Evolutionary conservation across 441 rosid genomes (phyloP).

Genomic region (Melastoma candidum): DNA sequence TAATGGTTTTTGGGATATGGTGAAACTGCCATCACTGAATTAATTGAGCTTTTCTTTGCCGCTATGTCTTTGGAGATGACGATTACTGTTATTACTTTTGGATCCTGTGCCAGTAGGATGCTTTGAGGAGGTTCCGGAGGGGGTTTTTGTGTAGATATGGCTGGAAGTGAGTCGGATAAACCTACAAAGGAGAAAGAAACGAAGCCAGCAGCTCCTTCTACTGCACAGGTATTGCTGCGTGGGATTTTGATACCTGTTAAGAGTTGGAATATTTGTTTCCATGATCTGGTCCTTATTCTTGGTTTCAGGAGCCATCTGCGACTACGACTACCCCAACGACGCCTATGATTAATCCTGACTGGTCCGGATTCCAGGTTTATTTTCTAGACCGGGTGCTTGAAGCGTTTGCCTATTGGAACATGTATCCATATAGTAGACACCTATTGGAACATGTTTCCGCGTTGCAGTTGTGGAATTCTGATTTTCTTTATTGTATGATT

Average conservation of each 20-base stretch:
- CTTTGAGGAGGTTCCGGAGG: constrained; percentile 25
- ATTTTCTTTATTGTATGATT: constrained; percentile 12
- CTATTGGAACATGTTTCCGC: constrained; percentile 2
- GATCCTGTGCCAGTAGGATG: constrained; percentile 35
- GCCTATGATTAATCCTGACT: constrained; percentile 51
- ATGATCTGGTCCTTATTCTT: constrained; percentile 3
- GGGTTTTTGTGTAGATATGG: constrained; percentile 40
- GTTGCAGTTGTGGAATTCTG: constrained; percentile 10
- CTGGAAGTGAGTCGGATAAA: constrained; percentile 62
- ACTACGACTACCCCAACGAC: constrained; percentile 41
- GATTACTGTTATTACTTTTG: constrained; percentile 1
- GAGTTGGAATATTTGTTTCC: constrained; percentile 1
- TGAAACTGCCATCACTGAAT: too few species aligned
- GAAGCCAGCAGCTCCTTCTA: constrained; percentile 39
- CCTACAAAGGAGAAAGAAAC: constrained; percentile 65
- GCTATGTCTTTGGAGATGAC: too few species aligned
- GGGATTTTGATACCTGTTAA: constrained; percentile 5
- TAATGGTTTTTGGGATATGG: too few species aligned
- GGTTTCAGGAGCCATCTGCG: constrained; percentile 57
- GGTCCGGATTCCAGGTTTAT: constrained; percentile 80
- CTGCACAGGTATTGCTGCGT: constrained; percentile 45
- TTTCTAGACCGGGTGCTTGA: background rate
- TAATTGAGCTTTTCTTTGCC: too few species aligned
- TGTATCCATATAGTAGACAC: too few species aligned
- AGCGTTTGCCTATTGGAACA: too few species aligned